phyloP scores from a whole-genome alignment of 2,329 filamentous ascomycete species.

The Nannizzia gypsea region DNA sequence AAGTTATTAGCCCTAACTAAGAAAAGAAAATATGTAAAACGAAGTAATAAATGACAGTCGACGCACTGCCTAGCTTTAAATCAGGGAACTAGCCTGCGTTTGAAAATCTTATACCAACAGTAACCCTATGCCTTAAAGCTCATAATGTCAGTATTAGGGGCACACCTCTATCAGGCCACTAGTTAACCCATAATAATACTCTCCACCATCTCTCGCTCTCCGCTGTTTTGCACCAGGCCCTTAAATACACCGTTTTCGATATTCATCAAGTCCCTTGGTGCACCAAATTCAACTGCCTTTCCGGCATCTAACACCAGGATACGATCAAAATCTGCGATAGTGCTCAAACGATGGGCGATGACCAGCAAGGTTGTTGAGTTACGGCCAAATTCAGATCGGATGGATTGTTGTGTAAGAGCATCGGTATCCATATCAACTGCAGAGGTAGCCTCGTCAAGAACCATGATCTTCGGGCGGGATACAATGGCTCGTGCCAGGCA shows the following conservation, averaged over 20 bases:
- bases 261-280: slow-evolving; percentile 50
- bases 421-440: slow-evolving; percentile 71
- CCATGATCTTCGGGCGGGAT: slow-evolving; percentile 61
- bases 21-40: too few relatives aligned
- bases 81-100: too few relatives aligned
- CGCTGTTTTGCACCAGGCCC: slow-evolving; percentile 40
- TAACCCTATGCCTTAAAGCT: too few relatives aligned
- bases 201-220: slow-evolving; percentile 24
- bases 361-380: slow-evolving; percentile 55
- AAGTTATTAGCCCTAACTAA: too few relatives aligned
- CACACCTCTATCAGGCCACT: neutral
- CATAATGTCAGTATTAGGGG: neutral
- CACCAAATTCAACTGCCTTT: slow-evolving; percentile 54
- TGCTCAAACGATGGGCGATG: slow-evolving; percentile 64
- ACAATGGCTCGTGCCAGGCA: slow-evolving; percentile 64
- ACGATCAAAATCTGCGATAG: slow-evolving; percentile 64
- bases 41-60: too few relatives aligned
- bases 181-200: slow-evolving; percentile 18
- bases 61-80: too few relatives aligned
- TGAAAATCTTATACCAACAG: too few relatives aligned
- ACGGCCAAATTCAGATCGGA: slow-evolving; percentile 57
- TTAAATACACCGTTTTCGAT: slow-evolving; percentile 43
- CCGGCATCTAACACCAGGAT: slow-evolving; percentile 62
- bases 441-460: slow-evolving; percentile 68
- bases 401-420: slow-evolving; percentile 58